Conservation (phyloP, 1,284 basidiomycete genomes). For the Ceratobasidium sp. region DNA sequence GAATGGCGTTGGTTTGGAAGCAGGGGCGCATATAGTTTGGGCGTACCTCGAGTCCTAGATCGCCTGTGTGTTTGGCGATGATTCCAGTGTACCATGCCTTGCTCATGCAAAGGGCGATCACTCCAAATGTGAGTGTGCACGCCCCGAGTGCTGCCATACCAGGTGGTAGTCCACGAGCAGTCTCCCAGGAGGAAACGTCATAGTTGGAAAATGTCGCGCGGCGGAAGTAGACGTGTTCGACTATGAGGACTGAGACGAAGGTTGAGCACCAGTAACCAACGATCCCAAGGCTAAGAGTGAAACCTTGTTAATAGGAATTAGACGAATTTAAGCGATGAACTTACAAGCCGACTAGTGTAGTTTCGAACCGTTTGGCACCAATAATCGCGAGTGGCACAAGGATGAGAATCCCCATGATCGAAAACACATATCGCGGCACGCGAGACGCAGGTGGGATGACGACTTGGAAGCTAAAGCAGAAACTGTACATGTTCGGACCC, state of each 20-base stretch:
- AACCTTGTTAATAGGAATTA: not conserved
- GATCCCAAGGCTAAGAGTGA: not conserved
- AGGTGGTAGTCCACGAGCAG: conserved; percentile 59
- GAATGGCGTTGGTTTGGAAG: too few species aligned
- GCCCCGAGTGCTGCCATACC: conserved; percentile 67
- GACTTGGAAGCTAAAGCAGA: conserved; percentile 80
- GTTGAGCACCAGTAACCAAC: conserved; percentile 69
- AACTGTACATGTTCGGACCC: conserved; percentile 70
- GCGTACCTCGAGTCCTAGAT: conserved; percentile 77
- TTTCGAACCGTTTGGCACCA: conserved; percentile 70
- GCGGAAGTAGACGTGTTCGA: conserved; percentile 70
- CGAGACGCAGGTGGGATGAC: conserved; percentile 66
- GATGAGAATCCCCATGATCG: conserved; percentile 79
- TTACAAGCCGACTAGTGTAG: conserved; percentile 64
- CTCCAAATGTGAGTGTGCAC: conserved; percentile 55
- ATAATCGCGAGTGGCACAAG: conserved; percentile 69
- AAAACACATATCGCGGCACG: conserved; percentile 87
- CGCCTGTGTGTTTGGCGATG: conserved; percentile 67
- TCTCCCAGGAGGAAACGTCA: conserved; percentile 61
- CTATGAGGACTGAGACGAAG: conserved; percentile 63
- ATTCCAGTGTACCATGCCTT: conserved; percentile 77
- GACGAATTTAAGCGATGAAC: not conserved
- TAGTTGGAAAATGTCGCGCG: conserved; percentile 59
- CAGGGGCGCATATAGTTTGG: too few species aligned
- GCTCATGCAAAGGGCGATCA: conserved; percentile 68